Evolutionary conservation across 768 basidiomycete species (phyloP).

Genomic region (Ramaria sp.): DNA sequence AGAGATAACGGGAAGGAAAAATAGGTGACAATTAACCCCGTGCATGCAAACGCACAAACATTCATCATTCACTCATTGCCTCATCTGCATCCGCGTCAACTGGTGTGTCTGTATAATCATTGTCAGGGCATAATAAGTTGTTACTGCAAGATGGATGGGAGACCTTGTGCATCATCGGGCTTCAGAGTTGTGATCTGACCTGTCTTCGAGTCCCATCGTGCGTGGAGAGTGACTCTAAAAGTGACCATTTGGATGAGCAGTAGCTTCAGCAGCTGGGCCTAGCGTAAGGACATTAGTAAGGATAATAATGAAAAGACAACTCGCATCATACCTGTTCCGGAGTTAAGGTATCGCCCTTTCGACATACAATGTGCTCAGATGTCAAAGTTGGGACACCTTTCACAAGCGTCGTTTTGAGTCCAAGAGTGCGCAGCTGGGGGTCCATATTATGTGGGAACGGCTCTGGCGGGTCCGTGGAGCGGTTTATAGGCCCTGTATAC

Average conservation of each 20-base stretch:
- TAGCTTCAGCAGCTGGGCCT: slow-evolving; percentile 88
- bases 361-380: slow-evolving; percentile 74
- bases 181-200: slow-evolving; percentile 56
- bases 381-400: slow-evolving; percentile 81
- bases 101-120: slow-evolving; percentile 6
- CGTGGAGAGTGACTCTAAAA: slow-evolving; percentile 63
- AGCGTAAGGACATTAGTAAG: slow-evolving; percentile 17
- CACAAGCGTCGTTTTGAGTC: slow-evolving; percentile 74
- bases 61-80: slow-evolving; percentile 40
- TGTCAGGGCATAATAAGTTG: background rate
- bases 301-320: background rate
- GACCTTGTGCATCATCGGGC: slow-evolving; percentile 29
- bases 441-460: slow-evolving; percentile 97
- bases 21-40: no score
- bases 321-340: slow-evolving; percentile 34
- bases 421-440: slow-evolving; percentile 88
- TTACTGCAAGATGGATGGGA: background rate
- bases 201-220: slow-evolving; percentile 60
- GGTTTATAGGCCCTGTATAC: slow-evolving; percentile 62
- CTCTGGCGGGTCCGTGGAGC: slow-evolving; percentile 69
- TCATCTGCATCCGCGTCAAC: slow-evolving; percentile 26
- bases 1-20: background rate
- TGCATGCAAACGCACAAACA: no score
- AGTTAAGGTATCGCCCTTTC: slow-evolving; percentile 67
- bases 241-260: slow-evolving; percentile 83